These are phyloP conservation scores for Triangularia setosa DNA, from an alignment of 2,329 filamentous ascomycete species.

Conservation along the genomic window DNA sequence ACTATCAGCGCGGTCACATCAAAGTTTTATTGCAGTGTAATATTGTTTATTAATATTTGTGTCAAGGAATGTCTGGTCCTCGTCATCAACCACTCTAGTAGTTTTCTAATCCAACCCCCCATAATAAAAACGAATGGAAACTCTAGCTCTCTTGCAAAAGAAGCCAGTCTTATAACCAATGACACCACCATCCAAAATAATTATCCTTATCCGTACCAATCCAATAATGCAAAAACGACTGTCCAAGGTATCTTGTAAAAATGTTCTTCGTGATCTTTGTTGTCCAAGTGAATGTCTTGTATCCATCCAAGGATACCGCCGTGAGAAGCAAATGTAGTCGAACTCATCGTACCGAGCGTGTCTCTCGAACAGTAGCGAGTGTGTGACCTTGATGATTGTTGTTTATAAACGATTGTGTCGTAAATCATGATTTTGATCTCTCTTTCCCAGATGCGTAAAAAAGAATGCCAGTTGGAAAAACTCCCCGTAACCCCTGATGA, in stretches of 20 bases:
- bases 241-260: neutral
- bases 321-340: neutral
- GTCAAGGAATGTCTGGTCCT: slow-evolving; percentile 16
- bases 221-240: neutral
- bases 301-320: neutral
- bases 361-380: neutral
- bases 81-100: slow-evolving; percentile 13
- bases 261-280: neutral
- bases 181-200: neutral
- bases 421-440: neutral
- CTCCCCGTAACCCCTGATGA: neutral
- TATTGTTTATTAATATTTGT: slow-evolving; percentile 2
- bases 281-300: slow-evolving; percentile 4
- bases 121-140: slow-evolving; percentile 9
- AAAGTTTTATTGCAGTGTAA: neutral
- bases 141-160: slow-evolving; percentile 8
- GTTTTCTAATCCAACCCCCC: neutral
- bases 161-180: slow-evolving; percentile 2
- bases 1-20: too few relatives aligned
- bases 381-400: neutral
- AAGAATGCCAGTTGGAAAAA: neutral
- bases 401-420: neutral
- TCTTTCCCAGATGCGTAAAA: neutral
- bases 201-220: neutral
- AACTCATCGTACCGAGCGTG: neutral